phyloP scores from a whole-genome alignment of 164 flowering plant species.

The Nymphaea colorata region DNA sequence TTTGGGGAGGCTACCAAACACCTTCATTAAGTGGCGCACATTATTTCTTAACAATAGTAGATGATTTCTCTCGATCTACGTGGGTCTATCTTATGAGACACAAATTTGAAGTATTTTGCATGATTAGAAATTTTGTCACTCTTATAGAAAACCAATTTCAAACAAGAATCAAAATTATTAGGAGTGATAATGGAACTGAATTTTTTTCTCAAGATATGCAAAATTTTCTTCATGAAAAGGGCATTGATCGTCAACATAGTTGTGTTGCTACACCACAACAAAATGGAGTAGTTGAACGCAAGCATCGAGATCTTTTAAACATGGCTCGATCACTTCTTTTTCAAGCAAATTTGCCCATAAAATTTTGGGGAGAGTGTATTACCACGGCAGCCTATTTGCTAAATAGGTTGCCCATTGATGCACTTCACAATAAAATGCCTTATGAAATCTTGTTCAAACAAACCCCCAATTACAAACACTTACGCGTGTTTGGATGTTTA shows the following conservation, averaged over 20 bases:
- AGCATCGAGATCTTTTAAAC: neutral
- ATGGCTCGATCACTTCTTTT: neutral
- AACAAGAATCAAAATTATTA: neutral
- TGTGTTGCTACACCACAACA: conserved; percentile 1
- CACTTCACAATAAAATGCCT: neutral
- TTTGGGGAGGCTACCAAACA: too few species aligned
- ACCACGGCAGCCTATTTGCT: neutral
- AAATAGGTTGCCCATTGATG: neutral
- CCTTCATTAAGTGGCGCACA: neutral
- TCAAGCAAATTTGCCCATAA: neutral
- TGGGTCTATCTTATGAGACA: neutral
- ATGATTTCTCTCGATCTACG: neutral
- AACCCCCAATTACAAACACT: neutral
- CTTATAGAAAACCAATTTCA: neutral
- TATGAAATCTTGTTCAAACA: neutral
- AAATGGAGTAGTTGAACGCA: conserved; percentile 1
- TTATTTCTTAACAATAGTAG: neutral
- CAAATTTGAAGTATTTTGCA: neutral
- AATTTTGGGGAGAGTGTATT: neutral
- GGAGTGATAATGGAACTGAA: neutral
- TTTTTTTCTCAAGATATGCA: neutral
- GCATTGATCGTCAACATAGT: neutral
- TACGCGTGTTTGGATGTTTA: neutral
- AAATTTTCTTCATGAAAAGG: neutral
- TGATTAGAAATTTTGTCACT: neutral